Evolutionary conservation across 331 rosid genomes (phyloP), one percentile per base, ranked within the genome.

Genomic region (Spiraea crenata): DNA sequence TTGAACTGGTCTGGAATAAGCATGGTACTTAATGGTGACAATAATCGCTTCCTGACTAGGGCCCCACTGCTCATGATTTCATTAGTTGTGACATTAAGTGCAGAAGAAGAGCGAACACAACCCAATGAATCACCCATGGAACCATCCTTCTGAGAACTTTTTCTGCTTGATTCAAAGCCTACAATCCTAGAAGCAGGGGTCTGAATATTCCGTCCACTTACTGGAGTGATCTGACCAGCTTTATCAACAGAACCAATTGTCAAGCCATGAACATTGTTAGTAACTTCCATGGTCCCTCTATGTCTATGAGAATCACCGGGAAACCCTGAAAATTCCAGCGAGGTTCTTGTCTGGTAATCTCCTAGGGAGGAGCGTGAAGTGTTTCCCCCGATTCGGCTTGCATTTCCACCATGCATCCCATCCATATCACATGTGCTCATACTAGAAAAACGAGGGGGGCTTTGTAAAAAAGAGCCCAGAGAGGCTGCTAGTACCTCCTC

Each of bases 151-250:
- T 52, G 12, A 77, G 86, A 78, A 74, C 76, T 80, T 47, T 83
- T 70, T 72, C 61, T 84, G 16, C 83, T 81, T 12, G 96, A 82
- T 75, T 85, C 77, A 73, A 92, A 92, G 60, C 98, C 98, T 38
- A 92, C 96, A 79, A 90, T 80, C 88, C 96, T 82, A 69, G 98
- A 88, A 77, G 77, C 92, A 51, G 98, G 96, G 57, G 38, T 67
- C 64, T 81, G 91, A 70, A 82, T 59, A 69, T 57, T 79, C 25
- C 83, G 76, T 48, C 87, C 92, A 79, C 48, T 75, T 74, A 70
- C 79, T 14, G 88, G 47, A 42, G 74, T 70, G 68, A 76, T 79
- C 44, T 58, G 69, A 67, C 65, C 62, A 60, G 68, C 66, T 66
- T 63, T 81, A 63, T 85, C 90, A 40, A 82, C 59, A 57, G 87